These are phyloP conservation scores for Phalaenopsis equestris DNA, from an alignment of 106 monocot genomes.

Conservation along the genomic window DNA sequence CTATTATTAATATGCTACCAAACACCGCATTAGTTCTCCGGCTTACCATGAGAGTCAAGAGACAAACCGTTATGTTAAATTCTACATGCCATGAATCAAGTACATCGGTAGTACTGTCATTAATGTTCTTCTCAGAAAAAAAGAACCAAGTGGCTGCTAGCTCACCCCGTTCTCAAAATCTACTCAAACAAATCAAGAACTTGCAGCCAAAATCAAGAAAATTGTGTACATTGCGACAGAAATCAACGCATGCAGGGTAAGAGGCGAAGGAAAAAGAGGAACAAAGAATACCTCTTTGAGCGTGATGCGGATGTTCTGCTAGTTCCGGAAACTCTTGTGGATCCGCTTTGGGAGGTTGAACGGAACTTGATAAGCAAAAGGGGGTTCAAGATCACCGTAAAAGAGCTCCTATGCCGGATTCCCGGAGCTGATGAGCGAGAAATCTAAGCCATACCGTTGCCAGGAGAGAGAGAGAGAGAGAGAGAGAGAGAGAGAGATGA, in stretches of 20 bases:
- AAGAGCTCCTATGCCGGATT: too few relatives aligned
- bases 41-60: neutral
- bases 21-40: too few relatives aligned
- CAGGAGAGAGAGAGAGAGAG: neutral
- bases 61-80: neutral
- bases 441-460: neutral
- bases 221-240: neutral
- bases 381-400: neutral
- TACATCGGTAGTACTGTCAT: too few relatives aligned
- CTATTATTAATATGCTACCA: too few relatives aligned
- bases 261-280: neutral
- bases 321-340: neutral
- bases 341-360: neutral
- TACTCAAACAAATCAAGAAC: neutral
- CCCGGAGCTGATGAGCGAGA: neutral
- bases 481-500: neutral
- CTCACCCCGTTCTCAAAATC: too few relatives aligned
- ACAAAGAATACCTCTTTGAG: neutral
- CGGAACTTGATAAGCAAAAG: neutral
- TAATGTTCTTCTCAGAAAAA: neutral
- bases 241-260: neutral
- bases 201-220: neutral
- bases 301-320: neutral
- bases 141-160: neutral
- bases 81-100: neutral